Evolutionary conservation across 106 monocot species (phyloP), one percentile per base, ranked within the genome.

Genomic region (Acorus gramineus): DNA sequence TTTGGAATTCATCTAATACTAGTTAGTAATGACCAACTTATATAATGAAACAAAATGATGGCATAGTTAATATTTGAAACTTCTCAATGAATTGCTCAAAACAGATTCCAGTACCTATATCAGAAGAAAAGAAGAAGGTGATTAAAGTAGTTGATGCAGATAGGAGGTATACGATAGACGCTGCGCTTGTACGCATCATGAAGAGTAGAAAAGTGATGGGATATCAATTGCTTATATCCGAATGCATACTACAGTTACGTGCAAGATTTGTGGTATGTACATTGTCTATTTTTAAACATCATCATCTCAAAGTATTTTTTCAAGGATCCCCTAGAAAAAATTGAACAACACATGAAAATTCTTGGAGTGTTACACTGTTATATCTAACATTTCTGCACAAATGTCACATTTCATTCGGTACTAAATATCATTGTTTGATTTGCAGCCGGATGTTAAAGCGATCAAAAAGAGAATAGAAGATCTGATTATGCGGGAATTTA

Each of bases 81-180:
- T 28, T 28, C 28, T 28, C 28, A 49, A 53, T 47, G 6, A 3
- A 49, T 13, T 46, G 0, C 13, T 62, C 55, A n/a, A 5, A 45
- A 52, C 73, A 86, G 82, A 77, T 82, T 50, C 82, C 86, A 52
- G 77, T 83, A 7, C 83, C 86, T 13, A 82, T 77, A 44, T 76
- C 80, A 3, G 82, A 86, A 69, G 86, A 82, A 68, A 86, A 82
- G 53, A 86, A 86, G 69, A 86, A 86, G 56, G 82, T 86, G 8
- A 79, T 82, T 50, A 82, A 86, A 80, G 82, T 82, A 51, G 82
- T 86, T 43, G 82, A 86, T 52, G 82, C 82, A 59, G 79, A 82
- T 28, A 42, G 86, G 51, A 73, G 79, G 61, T 86, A 79, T 71
- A 79, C 86, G 7, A 86, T 86, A 56, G 86, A 86, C 70, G 86